Conservation (phyloP, 345 rosid genomes). For the Salix arbutifolia region DNA sequence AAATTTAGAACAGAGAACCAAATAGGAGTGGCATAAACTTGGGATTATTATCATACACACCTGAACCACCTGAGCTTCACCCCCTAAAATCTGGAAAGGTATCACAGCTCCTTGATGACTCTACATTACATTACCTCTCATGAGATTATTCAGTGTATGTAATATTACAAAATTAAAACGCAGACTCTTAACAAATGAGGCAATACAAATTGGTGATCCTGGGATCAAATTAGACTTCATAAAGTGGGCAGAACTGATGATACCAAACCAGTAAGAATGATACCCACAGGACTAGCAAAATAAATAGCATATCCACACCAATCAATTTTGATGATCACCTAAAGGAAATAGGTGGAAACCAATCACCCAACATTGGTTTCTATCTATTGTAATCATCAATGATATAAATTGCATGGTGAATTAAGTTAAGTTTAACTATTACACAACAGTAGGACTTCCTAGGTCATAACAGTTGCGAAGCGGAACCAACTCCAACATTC, state of each 20-base stretch:
- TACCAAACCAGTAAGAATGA: background rate
- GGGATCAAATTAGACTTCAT: constrained; percentile 5
- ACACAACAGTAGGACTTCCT: background rate
- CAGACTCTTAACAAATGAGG: background rate
- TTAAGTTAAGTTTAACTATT: background rate
- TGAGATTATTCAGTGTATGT: constrained; percentile 1
- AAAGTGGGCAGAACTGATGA: background rate
- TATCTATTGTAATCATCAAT: background rate
- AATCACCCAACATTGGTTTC: background rate
- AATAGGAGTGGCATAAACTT: background rate
- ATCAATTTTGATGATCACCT: background rate
- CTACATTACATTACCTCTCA: constrained; percentile 36
- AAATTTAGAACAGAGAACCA: background rate
- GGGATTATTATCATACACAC: constrained; percentile 28
- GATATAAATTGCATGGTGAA: background rate
- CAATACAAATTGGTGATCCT: background rate
- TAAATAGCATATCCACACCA: background rate
- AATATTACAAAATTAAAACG: background rate
- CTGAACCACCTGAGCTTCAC: constrained; percentile 98
- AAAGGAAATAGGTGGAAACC: background rate
- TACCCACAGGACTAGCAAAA: background rate
- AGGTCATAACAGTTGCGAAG: background rate
- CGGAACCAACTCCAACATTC: background rate
- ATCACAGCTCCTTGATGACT: constrained; percentile 77
- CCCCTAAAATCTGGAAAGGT: constrained; percentile 94